Conservation (phyloP, 2,329 filamentous ascomycete genomes). For the Leptographium wingfieldii region DNA sequence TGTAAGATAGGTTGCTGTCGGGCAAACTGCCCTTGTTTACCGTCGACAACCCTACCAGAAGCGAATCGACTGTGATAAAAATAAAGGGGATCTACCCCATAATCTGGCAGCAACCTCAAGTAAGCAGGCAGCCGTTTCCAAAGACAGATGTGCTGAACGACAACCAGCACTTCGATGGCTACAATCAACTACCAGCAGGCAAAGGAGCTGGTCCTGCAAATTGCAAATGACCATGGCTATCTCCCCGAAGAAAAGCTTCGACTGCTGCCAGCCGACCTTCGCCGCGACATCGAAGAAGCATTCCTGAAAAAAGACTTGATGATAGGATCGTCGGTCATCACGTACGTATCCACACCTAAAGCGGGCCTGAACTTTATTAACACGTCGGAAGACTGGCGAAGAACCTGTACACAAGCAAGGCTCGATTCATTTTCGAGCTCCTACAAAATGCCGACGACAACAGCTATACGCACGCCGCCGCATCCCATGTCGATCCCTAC, state of each 20-base stretch:
- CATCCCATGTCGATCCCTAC: constrained; percentile 15
- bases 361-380: background rate
- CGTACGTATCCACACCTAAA: constrained; percentile 8
- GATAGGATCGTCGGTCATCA: constrained; percentile 14
- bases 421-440: constrained; percentile 38
- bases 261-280: constrained; percentile 5
- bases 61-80: no score
- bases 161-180: background rate
- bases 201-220: constrained; percentile 9
- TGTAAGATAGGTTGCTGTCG: no score
- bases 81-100: no score
- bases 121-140: background rate
- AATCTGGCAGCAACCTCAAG: background rate
- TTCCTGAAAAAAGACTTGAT: constrained; percentile 10
- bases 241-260: constrained; percentile 8
- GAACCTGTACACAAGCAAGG: constrained; percentile 28
- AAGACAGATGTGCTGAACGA: background rate
- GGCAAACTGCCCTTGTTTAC: no score
- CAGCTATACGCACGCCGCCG: constrained; percentile 19
- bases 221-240: constrained; percentile 14
- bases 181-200: background rate
- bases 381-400: constrained; percentile 22
- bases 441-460: constrained; percentile 45
- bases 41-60: no score
- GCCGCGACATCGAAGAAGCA: constrained; percentile 10